Conservation (phyloP, 805 yeast genomes). For the Spathaspora boniae region DNA sequence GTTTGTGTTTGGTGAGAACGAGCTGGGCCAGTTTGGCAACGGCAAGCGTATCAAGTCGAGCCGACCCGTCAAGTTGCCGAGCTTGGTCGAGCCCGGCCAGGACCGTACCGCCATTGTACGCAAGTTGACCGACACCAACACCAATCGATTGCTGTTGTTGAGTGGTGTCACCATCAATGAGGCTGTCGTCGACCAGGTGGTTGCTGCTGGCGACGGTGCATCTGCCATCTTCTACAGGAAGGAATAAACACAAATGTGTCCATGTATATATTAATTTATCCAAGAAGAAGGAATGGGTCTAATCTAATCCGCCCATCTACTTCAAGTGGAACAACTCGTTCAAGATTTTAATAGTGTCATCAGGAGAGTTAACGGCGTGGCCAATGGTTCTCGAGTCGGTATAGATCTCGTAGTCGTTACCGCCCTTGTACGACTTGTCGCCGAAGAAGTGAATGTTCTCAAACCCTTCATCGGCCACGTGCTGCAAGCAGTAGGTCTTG, state of each 20-base stretch:
- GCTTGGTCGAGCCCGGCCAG: constrained; percentile 51
- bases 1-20: constrained; percentile 81
- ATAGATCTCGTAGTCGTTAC: constrained; percentile 98
- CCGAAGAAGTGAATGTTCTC: constrained; percentile 94
- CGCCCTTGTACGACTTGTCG: constrained; percentile 95
- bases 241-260: constrained; percentile 4
- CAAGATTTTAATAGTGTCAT: constrained; percentile 81
- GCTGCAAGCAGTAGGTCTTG: constrained; percentile 95
- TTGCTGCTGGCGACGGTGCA: constrained; percentile 59
- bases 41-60: constrained; percentile 65
- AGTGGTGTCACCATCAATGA: constrained; percentile 21
- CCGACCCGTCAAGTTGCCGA: constrained; percentile 53
- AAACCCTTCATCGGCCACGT: constrained; percentile 82
- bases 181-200: constrained; percentile 45
- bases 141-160: constrained; percentile 47
- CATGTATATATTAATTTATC: neutral
- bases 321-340: constrained; percentile 68
- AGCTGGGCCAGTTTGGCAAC: constrained; percentile 78
- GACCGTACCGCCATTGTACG: constrained; percentile 14
- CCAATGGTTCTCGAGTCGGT: constrained; percentile 91
- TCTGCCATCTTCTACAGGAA: constrained; percentile 61
- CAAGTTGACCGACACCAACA: constrained; percentile 26
- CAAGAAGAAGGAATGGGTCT: neutral
- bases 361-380: constrained; percentile 87
- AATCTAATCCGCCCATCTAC: constrained; percentile 2